Conservation (phyloP, 1,284 basidiomycete genomes). For the Irpex sp. region DNA sequence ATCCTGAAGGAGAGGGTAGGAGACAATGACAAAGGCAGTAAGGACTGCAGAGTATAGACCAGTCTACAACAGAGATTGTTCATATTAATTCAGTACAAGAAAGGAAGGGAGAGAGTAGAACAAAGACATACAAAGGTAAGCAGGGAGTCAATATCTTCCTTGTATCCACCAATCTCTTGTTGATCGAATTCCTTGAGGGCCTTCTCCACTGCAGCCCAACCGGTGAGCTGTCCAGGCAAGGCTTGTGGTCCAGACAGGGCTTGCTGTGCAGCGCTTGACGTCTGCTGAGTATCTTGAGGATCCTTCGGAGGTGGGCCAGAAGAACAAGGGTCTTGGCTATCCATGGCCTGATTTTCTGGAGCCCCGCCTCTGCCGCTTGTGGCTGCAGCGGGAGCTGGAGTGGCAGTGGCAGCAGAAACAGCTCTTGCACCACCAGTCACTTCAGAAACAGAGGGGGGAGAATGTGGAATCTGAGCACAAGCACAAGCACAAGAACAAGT, state of each 20-base stretch:
- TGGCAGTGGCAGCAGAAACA: no score
- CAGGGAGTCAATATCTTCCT: not conserved
- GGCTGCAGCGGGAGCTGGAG: no score
- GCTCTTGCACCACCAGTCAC: no score
- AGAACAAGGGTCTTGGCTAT: no score
- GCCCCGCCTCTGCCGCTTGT: no score
- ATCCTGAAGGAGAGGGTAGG: no score
- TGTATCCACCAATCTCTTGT: not conserved
- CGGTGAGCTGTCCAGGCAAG: not conserved
- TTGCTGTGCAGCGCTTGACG: not conserved
- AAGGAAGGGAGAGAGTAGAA: not conserved
- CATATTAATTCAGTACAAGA: not conserved
- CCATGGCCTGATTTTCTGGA: no score
- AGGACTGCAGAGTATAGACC: conserved; percentile 14
- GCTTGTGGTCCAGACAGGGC: no score
- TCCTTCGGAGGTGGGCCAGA: no score
- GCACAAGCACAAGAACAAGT: no score
- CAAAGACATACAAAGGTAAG: not conserved
- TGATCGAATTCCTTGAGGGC: not conserved
- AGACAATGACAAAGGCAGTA: conserved; percentile 12
- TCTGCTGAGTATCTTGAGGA: not conserved
- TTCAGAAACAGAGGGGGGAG: no score
- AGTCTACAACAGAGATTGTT: conserved; percentile 2
- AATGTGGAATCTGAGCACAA: no score
- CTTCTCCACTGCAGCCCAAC: not conserved